Evolutionary conservation across 2,329 filamentous ascomycete genomes (phyloP), one percentile per base, ranked within the genome.

Genomic region (Epichloe sylvatica): DNA sequence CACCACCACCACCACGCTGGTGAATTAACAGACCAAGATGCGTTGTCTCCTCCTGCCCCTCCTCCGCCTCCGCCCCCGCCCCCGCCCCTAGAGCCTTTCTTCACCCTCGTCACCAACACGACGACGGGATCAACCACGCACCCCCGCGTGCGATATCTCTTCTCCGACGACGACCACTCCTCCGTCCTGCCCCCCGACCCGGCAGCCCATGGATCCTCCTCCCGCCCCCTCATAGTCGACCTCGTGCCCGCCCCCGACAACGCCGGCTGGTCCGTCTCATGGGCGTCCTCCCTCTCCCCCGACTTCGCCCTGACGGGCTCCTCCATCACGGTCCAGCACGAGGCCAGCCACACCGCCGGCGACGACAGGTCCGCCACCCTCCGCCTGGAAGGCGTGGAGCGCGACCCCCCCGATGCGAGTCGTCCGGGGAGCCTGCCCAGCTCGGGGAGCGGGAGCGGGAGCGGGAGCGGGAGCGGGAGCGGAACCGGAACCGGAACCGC

Each of bases 141-240:
- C 63, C 92, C 91, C 1, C 81, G 79, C 48, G 81, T 95, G 1
- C 88, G 91, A 69, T 97, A 97, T 69, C 77, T 97, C 60, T 97
- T 98, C 70, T 79, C 80, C 57, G 90, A 97, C 65, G 92, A 97
- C 66, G 89, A 96, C 61, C 78, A 81, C 2, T 84, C 90, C 44
- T 84, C 89, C 43, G 71, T 85, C 42, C 72, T 94, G 37, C 84
- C 23, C 23, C 2, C 84, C 1, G 35, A 49, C 21, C 75, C 80
- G 37, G 81, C 84, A 2, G 17, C 1, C 17, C 17, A 17, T 17
- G 17, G 23, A 25, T 25, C 23, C 23, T 59, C 23, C 21, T 23
- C 13, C 51, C 71, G 78, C 45, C 67, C 77, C 37, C 61, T 83
- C 41, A 59, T 83, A 33, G 66, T 83, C 7, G 77, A 83, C 57